phyloP scores from a whole-genome alignment of 2,329 filamentous ascomycete species.

The Xylaria sp. region DNA sequence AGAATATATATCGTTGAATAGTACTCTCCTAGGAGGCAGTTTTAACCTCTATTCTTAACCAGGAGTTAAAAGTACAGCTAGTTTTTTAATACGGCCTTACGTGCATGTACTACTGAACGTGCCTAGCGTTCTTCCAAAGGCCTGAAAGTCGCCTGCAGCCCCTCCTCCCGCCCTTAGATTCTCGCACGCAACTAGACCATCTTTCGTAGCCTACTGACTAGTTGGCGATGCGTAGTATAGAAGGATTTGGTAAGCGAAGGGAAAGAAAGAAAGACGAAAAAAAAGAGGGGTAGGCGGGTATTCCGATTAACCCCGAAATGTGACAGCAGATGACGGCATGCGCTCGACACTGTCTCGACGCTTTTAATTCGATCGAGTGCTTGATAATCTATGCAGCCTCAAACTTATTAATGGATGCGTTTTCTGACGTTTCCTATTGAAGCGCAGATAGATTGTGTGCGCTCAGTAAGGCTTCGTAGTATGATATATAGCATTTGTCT shows the following conservation, averaged over 20 bases:
- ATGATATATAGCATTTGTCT: neutral
- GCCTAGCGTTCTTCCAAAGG: too few relatives aligned
- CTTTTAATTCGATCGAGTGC: neutral
- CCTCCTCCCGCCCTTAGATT: neutral
- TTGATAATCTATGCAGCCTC: neutral
- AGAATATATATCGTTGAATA: too few relatives aligned
- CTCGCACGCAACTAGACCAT: neutral
- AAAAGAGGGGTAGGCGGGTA: neutral
- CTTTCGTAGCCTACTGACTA: neutral
- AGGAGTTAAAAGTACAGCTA: too few relatives aligned
- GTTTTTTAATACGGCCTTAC: neutral
- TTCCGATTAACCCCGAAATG: neutral
- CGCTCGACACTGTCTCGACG: neutral
- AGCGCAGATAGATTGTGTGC: neutral
- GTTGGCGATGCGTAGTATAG: neutral
- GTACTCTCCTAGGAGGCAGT: too few relatives aligned
- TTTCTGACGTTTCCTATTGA: too few relatives aligned
- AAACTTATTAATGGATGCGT: neutral
- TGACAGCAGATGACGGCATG: neutral
- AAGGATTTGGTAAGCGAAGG: neutral
- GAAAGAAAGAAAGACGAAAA: neutral
- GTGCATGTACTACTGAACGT: neutral
- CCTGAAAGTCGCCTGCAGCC: too few relatives aligned
- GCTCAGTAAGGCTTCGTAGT: neutral
- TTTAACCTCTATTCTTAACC: too few relatives aligned